Conservation (phyloP, 2,329 filamentous ascomycete genomes). For the Pseudocercospora eumusae region DNA sequence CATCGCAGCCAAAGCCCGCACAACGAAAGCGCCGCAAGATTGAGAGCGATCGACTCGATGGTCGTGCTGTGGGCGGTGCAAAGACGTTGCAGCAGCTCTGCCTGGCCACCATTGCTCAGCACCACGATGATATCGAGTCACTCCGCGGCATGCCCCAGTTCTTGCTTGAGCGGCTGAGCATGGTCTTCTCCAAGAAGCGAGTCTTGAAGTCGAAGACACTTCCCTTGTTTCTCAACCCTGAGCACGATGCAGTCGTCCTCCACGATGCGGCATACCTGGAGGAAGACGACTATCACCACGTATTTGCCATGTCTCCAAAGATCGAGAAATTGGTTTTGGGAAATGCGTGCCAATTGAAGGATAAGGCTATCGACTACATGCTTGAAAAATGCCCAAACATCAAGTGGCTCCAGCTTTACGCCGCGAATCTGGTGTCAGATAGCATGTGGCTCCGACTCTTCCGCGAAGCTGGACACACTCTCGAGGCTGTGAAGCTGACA, state of each 20-base stretch:
- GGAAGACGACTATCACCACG: conserved; percentile 73
- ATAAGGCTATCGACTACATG: conserved; percentile 78
- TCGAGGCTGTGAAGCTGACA: conserved; percentile 74
- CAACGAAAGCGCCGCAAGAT: conserved; percentile 69
- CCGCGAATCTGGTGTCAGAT: conserved; percentile 79
- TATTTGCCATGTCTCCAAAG: conserved; percentile 73
- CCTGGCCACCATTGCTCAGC: conserved; percentile 64
- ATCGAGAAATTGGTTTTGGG: conserved; percentile 72
- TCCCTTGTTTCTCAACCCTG: conserved; percentile 54
- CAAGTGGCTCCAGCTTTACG: conserved; percentile 75
- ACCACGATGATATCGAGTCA: conserved; percentile 65
- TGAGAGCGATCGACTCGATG: conserved; percentile 83
- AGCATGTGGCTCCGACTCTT: conserved; percentile 73
- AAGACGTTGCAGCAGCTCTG: conserved; percentile 69
- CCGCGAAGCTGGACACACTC: conserved; percentile 61
- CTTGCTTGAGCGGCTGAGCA: conserved; percentile 60
- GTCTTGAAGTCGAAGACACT: conserved; percentile 56
- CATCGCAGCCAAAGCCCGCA: conserved; percentile 58
- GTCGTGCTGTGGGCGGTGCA: conserved; percentile 63
- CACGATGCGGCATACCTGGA: conserved; percentile 68
- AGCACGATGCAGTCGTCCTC: conserved; percentile 58
- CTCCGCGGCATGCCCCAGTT: conserved; percentile 60
- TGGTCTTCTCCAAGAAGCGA: conserved; percentile 65
- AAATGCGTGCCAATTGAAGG: conserved; percentile 90
- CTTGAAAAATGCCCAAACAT: conserved; percentile 69